Conservation (phyloP, 257 asterid species). For the Salvia splendens region DNA sequence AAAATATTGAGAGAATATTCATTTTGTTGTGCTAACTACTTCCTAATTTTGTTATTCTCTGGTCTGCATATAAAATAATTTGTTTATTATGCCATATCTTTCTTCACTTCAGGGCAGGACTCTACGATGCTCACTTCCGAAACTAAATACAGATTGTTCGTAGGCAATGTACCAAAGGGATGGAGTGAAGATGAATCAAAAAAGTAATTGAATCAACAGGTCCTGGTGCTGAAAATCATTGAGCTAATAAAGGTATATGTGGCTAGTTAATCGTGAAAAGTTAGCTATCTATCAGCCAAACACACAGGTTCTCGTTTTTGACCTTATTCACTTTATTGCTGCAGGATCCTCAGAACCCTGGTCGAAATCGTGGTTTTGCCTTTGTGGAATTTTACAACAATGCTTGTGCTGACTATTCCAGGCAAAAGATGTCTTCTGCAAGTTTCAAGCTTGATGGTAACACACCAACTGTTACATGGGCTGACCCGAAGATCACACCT, state of each 20-base stretch:
- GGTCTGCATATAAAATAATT: constrained; percentile 18
- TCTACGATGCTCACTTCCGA: constrained; percentile 84
- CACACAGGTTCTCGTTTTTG: constrained; percentile 28
- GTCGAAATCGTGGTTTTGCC: constrained; percentile 92
- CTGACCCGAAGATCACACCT: constrained; percentile 82
- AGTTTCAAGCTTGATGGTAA: constrained; percentile 80
- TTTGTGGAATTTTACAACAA: constrained; percentile 92
- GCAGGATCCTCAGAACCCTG: constrained; percentile 88
- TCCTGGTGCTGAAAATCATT: constrained; percentile 84
- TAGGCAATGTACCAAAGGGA: constrained; percentile 86
- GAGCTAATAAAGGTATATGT: constrained; percentile 84
- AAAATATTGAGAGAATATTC: neutral
- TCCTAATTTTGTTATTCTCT: constrained; percentile 11
- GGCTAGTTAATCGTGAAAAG: constrained; percentile 19
- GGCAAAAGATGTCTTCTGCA: constrained; percentile 66
- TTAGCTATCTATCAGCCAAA: constrained; percentile 1
- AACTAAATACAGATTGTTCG: constrained; percentile 83
- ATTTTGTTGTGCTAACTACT: no score
- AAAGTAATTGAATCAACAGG: constrained; percentile 74
- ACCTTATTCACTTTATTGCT: constrained; percentile 31
- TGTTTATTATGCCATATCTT: constrained; percentile 21
- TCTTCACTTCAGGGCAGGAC: constrained; percentile 75
- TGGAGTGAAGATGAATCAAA: constrained; percentile 75
- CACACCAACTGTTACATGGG: constrained; percentile 92
- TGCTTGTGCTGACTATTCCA: constrained; percentile 94